phyloP scores from a whole-genome alignment of 2,329 filamentous ascomycete genomes.

The Alternaria sp. region DNA sequence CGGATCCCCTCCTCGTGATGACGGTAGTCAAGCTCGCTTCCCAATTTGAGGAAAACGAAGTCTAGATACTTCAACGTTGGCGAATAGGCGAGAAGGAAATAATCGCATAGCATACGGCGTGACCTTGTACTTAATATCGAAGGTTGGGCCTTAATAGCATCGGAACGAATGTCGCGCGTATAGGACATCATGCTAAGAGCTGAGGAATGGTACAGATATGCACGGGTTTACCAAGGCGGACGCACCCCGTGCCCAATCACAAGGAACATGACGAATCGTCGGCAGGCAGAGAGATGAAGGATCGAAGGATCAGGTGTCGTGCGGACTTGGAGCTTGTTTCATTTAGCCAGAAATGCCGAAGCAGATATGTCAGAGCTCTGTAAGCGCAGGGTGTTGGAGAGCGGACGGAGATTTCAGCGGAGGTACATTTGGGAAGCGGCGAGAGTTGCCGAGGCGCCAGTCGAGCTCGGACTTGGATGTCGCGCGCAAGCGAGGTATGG shows the following conservation, averaged over 20 bases:
- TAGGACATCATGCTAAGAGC: neutral
- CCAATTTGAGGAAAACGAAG: neutral
- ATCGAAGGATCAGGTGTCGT: constrained; percentile 6
- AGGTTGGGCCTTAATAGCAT: neutral
- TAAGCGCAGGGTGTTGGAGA: neutral
- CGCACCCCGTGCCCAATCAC: constrained; percentile 15
- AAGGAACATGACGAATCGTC: constrained; percentile 26
- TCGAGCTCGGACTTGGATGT: neutral
- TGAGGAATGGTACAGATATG: neutral
- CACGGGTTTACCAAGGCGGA: constrained; percentile 12
- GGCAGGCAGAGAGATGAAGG: constrained; percentile 16
- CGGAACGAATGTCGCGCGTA: neutral
- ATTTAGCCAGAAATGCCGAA: constrained; percentile 1
- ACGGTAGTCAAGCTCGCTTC: neutral
- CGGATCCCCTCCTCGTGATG: constrained; percentile 9
- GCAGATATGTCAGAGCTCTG: constrained; percentile 1
- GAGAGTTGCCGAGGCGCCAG: neutral
- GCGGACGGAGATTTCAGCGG: neutral
- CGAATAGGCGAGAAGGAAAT: neutral
- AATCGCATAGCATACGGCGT: neutral
- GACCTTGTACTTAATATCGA: constrained; percentile 6
- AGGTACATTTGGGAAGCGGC: neutral
- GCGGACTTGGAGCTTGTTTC: neutral
- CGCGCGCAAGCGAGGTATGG: neutral
- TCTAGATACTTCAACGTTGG: neutral